Evolutionary conservation across 768 basidiomycete genomes (phyloP).

Genomic region (Russula abietina): DNA sequence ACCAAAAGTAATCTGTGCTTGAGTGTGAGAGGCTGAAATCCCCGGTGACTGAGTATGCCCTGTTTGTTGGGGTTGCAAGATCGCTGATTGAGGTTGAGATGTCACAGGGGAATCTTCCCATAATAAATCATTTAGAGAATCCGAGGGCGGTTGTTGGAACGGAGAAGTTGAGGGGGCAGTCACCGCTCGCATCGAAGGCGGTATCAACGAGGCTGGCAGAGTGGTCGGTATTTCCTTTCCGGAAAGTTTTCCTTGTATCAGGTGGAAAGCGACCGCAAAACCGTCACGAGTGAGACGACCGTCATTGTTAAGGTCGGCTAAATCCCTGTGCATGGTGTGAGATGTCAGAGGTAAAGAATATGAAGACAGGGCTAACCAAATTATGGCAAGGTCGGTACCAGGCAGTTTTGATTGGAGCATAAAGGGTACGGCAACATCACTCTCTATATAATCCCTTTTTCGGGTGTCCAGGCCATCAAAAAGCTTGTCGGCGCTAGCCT

Average conservation of each 20-base stretch:
- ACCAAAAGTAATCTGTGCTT: slow-evolving; percentile 46
- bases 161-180: slow-evolving; percentile 35
- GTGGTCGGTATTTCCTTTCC: slow-evolving; percentile 68
- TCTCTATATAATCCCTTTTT: slow-evolving; percentile 77
- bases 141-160: slow-evolving; percentile 34
- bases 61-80: slow-evolving; percentile 19
- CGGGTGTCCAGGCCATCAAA: slow-evolving; percentile 78
- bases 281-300: slow-evolving; percentile 84
- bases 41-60: neutral
- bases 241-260: slow-evolving; percentile 80
- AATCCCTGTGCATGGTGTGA: slow-evolving; percentile 57
- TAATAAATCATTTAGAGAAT: slow-evolving; percentile 41
- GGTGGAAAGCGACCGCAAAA: slow-evolving; percentile 92
- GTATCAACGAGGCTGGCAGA: slow-evolving; percentile 72
- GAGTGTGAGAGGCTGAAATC: slow-evolving; percentile 23
- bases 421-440: slow-evolving; percentile 92
- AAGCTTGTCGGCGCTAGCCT: slow-evolving; percentile 66
- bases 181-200: slow-evolving; percentile 65
- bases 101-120: slow-evolving; percentile 40
- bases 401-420: slow-evolving; percentile 85
- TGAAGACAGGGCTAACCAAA: slow-evolving; percentile 64
- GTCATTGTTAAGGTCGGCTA: slow-evolving; percentile 83
- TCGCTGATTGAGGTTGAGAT: slow-evolving; percentile 36
- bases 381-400: slow-evolving; percentile 76
- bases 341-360: neutral